Base-by-base conservation (phyloP, 768 basidiomycete species). In the Trametopsis cervina region DNA sequence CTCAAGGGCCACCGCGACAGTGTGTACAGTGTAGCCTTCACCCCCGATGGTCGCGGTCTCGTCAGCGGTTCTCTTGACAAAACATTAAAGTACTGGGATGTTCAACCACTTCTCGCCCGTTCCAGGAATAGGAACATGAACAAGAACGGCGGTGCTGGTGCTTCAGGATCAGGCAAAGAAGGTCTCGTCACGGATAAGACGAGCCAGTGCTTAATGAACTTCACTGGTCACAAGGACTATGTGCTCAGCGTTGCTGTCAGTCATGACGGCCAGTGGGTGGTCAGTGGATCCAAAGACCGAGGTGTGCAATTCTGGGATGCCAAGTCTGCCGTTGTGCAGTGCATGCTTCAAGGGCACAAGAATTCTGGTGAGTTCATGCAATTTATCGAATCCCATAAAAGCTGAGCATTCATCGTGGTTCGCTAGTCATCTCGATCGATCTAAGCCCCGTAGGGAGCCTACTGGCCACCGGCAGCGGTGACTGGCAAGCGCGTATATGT, bases 281-380 rank as follows among this genome's bases (percentile, higher is more conserved):
- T 96, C 10, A 93, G 90, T 10, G 95, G 96, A 44, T 85, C 83
- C 27, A 97, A 97, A 69, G 96, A 99, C 63, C 86, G 96, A 11
- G 87, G 91, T 0, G 93, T 99, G 47, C 90, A 94, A 64, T 92
- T 95, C 63, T 91, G 89, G 84, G 89, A 94, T 61, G 80, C 89
- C 44, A 74, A 78, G 54, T 76, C 75, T 11, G 83, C 80, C 35
- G 77, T 81, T 36, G 85, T 92, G 58, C 94, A 98, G 64, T 85
- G 89, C 59, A 91, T 95, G 86, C 72, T 99, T 25, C 94, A 97
- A 63, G 83, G 86, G 11, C 74, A 73, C 59, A 77, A 84, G 67
- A 85, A 85, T 60, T 80, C 80, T 40, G 80, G 80, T 80, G 54
- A 26, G 77, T 64, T 25, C 10, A 13, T 26, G 20, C 54, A 33